phyloP scores from a whole-genome alignment of 306 rosid genomes.

The Ochetophila trinervis region DNA sequence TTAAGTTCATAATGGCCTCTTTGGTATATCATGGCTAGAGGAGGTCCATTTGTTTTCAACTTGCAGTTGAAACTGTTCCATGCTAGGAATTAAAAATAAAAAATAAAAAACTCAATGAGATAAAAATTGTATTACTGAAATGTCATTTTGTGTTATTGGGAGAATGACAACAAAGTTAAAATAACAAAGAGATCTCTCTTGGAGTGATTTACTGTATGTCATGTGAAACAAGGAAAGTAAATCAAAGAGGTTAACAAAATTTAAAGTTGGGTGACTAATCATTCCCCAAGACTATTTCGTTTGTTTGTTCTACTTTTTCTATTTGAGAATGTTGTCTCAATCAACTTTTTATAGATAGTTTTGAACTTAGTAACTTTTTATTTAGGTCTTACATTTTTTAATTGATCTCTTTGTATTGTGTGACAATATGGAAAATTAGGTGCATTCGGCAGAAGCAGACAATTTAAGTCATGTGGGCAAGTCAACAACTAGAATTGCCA shows the following conservation, averaged over 20 bases:
- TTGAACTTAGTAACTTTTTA: conserved; percentile 1
- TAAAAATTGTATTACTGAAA: too few relatives aligned
- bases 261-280: neutral
- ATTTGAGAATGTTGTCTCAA: neutral
- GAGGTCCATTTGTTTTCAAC: neutral
- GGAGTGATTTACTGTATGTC: neutral
- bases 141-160: neutral
- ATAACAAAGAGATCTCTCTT: neutral
- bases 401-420: conserved; percentile 22
- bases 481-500: conserved; percentile 70
- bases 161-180: conserved; percentile 1
- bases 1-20: too few relatives aligned
- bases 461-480: conserved; percentile 41
- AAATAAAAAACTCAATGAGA: neutral
- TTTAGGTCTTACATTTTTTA: neutral
- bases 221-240: neutral
- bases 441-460: conserved; percentile 44
- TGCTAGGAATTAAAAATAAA: neutral
- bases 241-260: neutral
- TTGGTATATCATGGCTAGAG: neutral
- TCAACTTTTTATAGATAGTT: neutral
- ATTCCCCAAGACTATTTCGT: neutral
- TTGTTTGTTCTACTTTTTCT: neutral
- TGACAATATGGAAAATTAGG: conserved; percentile 48
- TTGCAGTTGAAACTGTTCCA: neutral